phyloP scores from a whole-genome alignment of 768 basidiomycete species.

The Leccinum ochraceum region DNA sequence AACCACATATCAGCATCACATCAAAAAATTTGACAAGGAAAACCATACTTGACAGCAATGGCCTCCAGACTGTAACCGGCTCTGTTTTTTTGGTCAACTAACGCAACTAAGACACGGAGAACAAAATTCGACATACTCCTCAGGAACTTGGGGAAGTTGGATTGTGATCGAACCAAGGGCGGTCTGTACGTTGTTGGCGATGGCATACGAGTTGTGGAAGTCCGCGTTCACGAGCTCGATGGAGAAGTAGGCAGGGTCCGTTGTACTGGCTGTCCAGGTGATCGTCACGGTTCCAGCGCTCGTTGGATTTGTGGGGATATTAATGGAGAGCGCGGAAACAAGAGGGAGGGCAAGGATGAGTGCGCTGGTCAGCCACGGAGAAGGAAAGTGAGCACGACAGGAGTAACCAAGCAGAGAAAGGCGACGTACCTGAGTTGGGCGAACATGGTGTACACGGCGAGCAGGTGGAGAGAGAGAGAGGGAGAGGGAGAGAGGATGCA shows the following conservation, averaged over 20 bases:
- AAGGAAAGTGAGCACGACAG: not conserved
- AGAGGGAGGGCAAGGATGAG: constrained; percentile 48
- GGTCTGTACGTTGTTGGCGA: constrained; percentile 55
- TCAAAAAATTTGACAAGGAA: not conserved
- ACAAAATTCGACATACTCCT: constrained; percentile 35
- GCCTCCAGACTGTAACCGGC: constrained; percentile 50
- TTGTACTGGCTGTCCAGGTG: constrained; percentile 43
- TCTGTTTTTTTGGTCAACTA: constrained; percentile 29
- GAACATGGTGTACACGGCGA: constrained; percentile 44
- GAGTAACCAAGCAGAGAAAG: accelerated
- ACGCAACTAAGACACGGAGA: not conserved
- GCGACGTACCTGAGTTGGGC: constrained; percentile 45
- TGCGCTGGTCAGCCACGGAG: constrained; percentile 30
- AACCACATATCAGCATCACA: not conserved
- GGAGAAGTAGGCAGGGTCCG: constrained; percentile 46
- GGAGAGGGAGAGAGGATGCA: constrained; percentile 12
- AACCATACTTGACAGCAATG: constrained; percentile 41
- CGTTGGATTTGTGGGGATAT: constrained; percentile 35
- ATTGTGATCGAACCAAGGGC: constrained; percentile 36
- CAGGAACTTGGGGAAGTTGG: constrained; percentile 47
- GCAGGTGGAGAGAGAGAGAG: not conserved
- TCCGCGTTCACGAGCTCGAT: constrained; percentile 46
- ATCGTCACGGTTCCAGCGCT: constrained; percentile 41
- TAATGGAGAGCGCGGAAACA: constrained; percentile 46
- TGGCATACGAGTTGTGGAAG: constrained; percentile 56